Evolutionary conservation across 2,329 filamentous ascomycete genomes (phyloP).

Genomic region (Fusarium sp.): DNA sequence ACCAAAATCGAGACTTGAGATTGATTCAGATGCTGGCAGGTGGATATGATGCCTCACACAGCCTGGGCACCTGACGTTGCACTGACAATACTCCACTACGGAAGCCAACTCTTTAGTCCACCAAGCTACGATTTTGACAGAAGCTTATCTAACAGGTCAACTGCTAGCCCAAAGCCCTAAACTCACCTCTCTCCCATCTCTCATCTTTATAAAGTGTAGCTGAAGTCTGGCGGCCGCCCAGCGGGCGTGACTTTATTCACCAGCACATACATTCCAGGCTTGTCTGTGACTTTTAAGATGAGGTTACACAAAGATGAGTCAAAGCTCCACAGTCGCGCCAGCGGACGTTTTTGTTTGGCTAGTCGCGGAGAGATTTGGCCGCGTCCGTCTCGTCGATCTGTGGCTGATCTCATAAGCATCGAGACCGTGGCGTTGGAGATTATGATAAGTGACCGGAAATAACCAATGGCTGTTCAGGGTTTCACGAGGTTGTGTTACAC

Average conservation of each 20-base stretch:
- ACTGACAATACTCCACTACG: neutral
- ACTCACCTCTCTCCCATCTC: neutral
- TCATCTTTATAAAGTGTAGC: neutral
- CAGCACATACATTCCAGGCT: neutral
- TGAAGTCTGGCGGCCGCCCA: neutral
- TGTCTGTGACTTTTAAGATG: neutral
- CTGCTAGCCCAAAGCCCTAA: neutral
- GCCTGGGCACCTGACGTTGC: neutral
- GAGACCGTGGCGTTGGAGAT: neutral
- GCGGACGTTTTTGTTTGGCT: neutral
- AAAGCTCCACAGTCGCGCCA: neutral
- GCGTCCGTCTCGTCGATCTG: neutral
- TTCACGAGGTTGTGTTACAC: neutral
- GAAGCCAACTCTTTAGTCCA: neutral
- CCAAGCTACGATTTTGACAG: neutral
- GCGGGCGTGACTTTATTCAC: neutral
- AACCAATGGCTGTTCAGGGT: neutral
- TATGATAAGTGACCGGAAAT: neutral
- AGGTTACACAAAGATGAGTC: neutral
- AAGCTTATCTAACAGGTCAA: slow-evolving; percentile 6
- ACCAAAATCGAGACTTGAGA: too few relatives aligned
- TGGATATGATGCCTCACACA: neutral
- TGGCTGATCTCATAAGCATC: neutral
- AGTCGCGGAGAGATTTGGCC: neutral
- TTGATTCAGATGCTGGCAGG: neutral